Percentiles rank a stretch among this genome's conserved stretches.
Evolutionary conservation across 352 stramenopile species (phyloP).

Genomic region (Globisporangium paddicum): DNA sequence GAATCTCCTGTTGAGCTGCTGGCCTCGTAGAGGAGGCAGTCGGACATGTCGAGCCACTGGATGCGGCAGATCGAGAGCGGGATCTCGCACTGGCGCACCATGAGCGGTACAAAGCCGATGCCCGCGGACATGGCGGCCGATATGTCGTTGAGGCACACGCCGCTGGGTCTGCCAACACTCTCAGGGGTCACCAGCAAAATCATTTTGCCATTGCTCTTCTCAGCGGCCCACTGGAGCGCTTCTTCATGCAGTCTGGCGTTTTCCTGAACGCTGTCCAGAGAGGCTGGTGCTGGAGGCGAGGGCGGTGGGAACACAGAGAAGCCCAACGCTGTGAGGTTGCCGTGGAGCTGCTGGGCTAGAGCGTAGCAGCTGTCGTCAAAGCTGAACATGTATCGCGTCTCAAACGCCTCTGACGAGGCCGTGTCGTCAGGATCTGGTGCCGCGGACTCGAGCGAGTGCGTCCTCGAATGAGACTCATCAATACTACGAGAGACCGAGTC

Average conservation of each 20-base stretch:
- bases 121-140: constrained; percentile 62
- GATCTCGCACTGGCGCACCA: constrained; percentile 72
- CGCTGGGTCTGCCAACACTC: constrained; percentile 57
- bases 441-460: background rate
- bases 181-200: constrained; percentile 66
- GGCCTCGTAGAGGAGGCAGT: constrained; percentile 49
- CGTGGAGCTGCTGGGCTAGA: constrained; percentile 43
- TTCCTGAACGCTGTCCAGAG: constrained; percentile 1
- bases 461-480: background rate
- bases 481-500: background rate
- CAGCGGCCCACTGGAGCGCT: constrained; percentile 48
- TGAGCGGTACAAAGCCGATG: constrained; percentile 66
- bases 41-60: constrained; percentile 75
- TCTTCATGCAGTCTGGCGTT: constrained; percentile 32
- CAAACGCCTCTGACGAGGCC: background rate
- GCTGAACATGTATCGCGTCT: constrained; percentile 57
- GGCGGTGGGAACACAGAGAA: constrained; percentile 41
- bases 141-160: constrained; percentile 71
- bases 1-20: background rate
- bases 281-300: constrained; percentile 5
- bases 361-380: constrained; percentile 61
- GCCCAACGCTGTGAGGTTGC: constrained; percentile 38
- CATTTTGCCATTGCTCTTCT: constrained; percentile 56
- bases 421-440: background rate
- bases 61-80: constrained; percentile 78